Evolutionary conservation across 2,329 filamentous ascomycete genomes (phyloP).

Genomic region (Xylariomycetidae sp.): DNA sequence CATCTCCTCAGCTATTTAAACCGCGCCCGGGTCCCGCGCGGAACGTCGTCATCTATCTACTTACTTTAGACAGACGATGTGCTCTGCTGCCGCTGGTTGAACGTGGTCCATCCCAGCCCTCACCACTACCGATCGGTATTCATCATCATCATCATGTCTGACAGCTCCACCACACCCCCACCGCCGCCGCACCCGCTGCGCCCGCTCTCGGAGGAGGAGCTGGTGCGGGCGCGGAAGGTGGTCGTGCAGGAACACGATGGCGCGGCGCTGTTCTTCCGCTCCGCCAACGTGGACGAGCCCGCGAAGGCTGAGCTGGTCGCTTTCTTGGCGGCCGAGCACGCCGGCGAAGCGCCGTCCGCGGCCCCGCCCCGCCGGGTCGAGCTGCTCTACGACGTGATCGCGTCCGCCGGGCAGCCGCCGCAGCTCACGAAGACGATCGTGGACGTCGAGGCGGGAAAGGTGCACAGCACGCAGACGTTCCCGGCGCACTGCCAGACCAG

Average conservation of each 20-base stretch:
- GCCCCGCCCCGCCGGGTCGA: slow-evolving; percentile 35
- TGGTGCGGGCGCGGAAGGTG: slow-evolving; percentile 19
- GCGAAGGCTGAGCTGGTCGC: slow-evolving; percentile 18
- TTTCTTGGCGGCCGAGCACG: slow-evolving; percentile 25
- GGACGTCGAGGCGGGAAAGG: slow-evolving; percentile 27
- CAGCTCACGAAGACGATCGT: slow-evolving; percentile 33
- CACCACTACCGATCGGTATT: slow-evolving; percentile 5
- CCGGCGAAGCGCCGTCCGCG: slow-evolving; percentile 16
- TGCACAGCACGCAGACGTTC: slow-evolving; percentile 24
- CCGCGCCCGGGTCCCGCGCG: not conserved
- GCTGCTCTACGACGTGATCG: slow-evolving; percentile 39
- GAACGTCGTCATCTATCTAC: not conserved
- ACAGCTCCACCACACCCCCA: not conserved
- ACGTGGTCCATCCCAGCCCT: not conserved
- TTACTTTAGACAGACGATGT: not conserved
- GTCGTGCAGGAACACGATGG: slow-evolving; percentile 20
- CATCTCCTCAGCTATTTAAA: not conserved
- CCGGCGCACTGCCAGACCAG: slow-evolving; percentile 30
- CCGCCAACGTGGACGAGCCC: slow-evolving; percentile 22
- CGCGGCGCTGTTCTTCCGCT: slow-evolving; percentile 19
- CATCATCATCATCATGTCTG: slow-evolving; percentile 2
- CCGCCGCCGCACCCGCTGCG: slow-evolving; percentile 20
- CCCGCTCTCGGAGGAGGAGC: slow-evolving; percentile 22
- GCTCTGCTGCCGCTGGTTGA: too few relatives aligned
- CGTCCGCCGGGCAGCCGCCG: slow-evolving; percentile 9